A percentile compares a stretch with the other conserved stretches of the same genome.
Conservation (phyloP, 192 early-diverging fungal species). For the Phycomyces nitens region DNA sequence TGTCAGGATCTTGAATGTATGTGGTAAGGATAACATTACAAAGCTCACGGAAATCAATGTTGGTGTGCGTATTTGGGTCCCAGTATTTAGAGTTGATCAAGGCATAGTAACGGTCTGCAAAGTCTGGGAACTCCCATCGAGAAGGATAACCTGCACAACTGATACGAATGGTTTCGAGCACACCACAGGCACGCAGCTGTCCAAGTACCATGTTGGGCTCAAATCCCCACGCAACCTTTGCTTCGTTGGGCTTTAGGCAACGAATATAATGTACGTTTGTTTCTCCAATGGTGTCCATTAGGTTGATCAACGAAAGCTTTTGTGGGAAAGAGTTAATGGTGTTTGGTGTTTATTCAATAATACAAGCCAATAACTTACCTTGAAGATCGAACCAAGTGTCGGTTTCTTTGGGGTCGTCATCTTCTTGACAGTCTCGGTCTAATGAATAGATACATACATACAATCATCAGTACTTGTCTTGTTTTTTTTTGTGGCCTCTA, state of each 20-base stretch:
- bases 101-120: conserved; percentile 81
- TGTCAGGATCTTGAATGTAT: conserved; percentile 76
- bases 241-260: conserved; percentile 98
- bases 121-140: conserved; percentile 83
- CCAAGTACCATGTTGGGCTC: conserved; percentile 92
- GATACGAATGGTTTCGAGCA: conserved; percentile 98
- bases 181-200: conserved; percentile 97
- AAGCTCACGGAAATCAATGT: conserved; percentile 52
- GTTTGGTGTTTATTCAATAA: neutral
- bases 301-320: conserved; percentile 77
- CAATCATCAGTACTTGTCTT: too few species aligned
- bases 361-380: conserved; percentile 1
- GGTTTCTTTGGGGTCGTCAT: conserved; percentile 9
- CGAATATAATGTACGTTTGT: conserved; percentile 97
- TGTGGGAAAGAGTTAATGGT: too few species aligned
- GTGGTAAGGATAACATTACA: conserved; percentile 58
- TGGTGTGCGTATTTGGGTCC: conserved; percentile 32
- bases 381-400: conserved; percentile 16
- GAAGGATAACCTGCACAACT: conserved; percentile 97
- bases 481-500: too few species aligned
- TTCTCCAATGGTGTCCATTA: conserved; percentile 92
- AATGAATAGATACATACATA: neutral
- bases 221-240: conserved; percentile 87
- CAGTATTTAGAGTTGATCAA: conserved; percentile 52
- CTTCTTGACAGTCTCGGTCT: neutral